phyloP scores from a whole-genome alignment of 495 filamentous ascomycete species.

The Aspergillus biplanus region DNA sequence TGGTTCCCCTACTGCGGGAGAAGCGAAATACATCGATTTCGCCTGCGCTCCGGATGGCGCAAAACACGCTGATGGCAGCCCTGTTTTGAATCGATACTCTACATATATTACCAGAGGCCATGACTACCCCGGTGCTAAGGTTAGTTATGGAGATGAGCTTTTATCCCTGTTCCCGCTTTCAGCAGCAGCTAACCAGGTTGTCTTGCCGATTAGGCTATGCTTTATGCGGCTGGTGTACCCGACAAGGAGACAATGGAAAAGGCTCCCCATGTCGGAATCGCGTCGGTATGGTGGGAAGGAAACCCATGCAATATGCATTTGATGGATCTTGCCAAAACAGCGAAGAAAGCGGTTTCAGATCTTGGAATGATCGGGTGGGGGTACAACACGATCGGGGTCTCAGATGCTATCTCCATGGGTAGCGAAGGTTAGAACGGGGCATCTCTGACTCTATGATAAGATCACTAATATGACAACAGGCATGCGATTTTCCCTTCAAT shows the following conservation, averaged over 20 bases:
- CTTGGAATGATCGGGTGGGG: slow-evolving; percentile 90
- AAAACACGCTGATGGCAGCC: slow-evolving; percentile 62
- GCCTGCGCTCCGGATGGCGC: slow-evolving; percentile 58
- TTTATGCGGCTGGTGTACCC: slow-evolving; percentile 91
- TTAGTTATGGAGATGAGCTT: slow-evolving; percentile 32
- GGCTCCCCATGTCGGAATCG: slow-evolving; percentile 85
- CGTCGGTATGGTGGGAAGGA: slow-evolving; percentile 97
- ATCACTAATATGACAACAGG: slow-evolving; percentile 51
- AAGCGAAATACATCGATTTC: slow-evolving; percentile 66
- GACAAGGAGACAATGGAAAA: slow-evolving; percentile 84
- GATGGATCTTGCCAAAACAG: slow-evolving; percentile 85
- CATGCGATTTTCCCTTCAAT: slow-evolving; percentile 97
- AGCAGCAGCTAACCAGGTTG: neutral
- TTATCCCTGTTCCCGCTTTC: neutral
- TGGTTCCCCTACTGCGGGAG: slow-evolving; percentile 30
- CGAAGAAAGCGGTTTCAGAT: slow-evolving; percentile 80
- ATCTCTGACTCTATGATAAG: neutral
- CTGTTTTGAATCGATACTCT: slow-evolving; percentile 70
- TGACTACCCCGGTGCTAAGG: slow-evolving; percentile 94
- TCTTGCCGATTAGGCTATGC: slow-evolving; percentile 71
- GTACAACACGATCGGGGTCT: slow-evolving; percentile 94
- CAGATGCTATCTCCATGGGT: slow-evolving; percentile 95
- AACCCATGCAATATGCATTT: slow-evolving; percentile 85
- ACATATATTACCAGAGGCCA: slow-evolving; percentile 76
- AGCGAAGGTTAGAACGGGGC: slow-evolving; percentile 68